Evolutionary conservation across 352 stramenopile genomes (phyloP).

Genomic region (Aphanomyces astaci): DNA sequence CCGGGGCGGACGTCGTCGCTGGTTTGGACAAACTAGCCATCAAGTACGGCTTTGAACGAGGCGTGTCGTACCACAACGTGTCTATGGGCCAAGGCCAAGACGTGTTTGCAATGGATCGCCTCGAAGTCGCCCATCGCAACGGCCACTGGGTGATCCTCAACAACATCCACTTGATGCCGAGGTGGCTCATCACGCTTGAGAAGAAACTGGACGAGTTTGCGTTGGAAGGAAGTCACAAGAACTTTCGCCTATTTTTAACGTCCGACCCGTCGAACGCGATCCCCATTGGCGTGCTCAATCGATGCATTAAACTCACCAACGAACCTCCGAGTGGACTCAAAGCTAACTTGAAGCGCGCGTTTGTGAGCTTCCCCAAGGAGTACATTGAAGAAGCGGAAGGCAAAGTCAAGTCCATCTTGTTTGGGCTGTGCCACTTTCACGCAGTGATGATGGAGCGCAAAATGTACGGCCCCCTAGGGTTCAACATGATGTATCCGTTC

Average conservation of each 20-base stretch:
- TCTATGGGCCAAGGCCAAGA: conserved; percentile 97
- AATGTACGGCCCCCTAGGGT: conserved; percentile 95
- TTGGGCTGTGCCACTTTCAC: conserved; percentile 96
- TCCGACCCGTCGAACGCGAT: conserved; percentile 91
- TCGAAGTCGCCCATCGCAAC: conserved; percentile 92
- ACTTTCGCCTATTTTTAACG: conserved; percentile 93
- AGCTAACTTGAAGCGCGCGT: conserved; percentile 94
- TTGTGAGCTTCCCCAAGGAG: conserved; percentile 93
- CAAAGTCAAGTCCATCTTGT: conserved; percentile 96
- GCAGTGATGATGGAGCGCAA: conserved; percentile 96
- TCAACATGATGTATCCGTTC: conserved; percentile 99
- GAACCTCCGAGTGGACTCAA: conserved; percentile 93
- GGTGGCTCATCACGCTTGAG: conserved; percentile 93
- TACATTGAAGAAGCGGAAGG: conserved; percentile 94
- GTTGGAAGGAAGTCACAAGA: conserved; percentile 87
- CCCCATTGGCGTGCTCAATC: conserved; percentile 92
- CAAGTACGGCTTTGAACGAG: conserved; percentile 94
- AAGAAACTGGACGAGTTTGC: conserved; percentile 97
- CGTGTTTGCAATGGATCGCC: conserved; percentile 91
- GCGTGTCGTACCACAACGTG: conserved; percentile 96
- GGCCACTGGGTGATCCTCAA: conserved; percentile 98
- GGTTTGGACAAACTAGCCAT: conserved; percentile 91
- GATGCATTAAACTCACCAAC: conserved; percentile 96
- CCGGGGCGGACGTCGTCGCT: conserved; percentile 92
- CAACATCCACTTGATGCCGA: conserved; percentile 97